A percentile compares a stretch with the other conserved stretches of the same genome.
These are phyloP conservation scores for Microcyclosporella mali DNA, from an alignment of 2,329 filamentous ascomycete species.

Conservation along the genomic window DNA sequence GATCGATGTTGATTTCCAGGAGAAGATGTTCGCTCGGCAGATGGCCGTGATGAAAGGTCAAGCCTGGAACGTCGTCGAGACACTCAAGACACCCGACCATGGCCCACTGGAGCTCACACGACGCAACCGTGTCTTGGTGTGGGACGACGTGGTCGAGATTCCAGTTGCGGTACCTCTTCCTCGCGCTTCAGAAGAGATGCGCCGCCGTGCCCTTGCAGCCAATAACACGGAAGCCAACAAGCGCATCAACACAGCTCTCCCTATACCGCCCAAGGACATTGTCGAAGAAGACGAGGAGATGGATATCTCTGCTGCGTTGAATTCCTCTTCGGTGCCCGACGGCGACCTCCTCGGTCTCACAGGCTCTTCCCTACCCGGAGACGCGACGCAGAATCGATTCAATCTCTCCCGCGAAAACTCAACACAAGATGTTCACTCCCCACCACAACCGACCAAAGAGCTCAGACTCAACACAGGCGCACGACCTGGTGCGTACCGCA, in stretches of 20 bases:
- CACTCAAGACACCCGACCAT: constrained; percentile 84
- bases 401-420: constrained; percentile 44
- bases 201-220: constrained; percentile 47
- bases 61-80: constrained; percentile 98
- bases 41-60: constrained; percentile 99
- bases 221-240: constrained; percentile 12
- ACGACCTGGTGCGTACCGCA: constrained; percentile 20
- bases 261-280: constrained; percentile 21
- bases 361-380: constrained; percentile 30
- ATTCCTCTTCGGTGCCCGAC: constrained; percentile 48
- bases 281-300: constrained; percentile 62
- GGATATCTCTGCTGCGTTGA: constrained; percentile 72
- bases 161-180: constrained; percentile 89
- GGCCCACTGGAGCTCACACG: constrained; percentile 89
- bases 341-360: constrained; percentile 64
- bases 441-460: constrained; percentile 9
- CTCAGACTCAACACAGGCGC: constrained; percentile 14
- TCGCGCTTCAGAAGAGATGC: constrained; percentile 75
- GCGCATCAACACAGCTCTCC: constrained; percentile 1
- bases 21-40: constrained; percentile 97
- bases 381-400: constrained; percentile 40
- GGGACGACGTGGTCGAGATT: constrained; percentile 96
- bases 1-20: constrained; percentile 91
- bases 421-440: constrained; percentile 32
- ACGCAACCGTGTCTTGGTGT: constrained; percentile 85